phyloP scores from a whole-genome alignment of 169 alveolate genomes.

The Blepharisma undulans region DNA sequence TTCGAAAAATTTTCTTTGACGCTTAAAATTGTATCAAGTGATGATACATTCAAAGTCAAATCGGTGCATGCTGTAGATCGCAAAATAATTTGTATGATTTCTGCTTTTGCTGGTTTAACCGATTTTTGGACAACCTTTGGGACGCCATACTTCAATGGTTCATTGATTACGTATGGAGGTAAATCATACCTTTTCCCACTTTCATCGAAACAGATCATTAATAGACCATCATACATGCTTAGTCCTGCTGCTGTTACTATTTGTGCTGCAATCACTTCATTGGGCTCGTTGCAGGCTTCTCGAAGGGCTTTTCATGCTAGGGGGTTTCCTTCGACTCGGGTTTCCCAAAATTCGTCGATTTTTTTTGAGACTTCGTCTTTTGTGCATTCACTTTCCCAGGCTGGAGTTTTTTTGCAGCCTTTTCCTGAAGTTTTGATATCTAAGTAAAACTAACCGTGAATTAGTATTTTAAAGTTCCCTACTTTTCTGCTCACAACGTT shows the following conservation, averaged over 20 bases:
- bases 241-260: constrained; percentile 13
- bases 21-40: no score
- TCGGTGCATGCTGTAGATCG: no score
- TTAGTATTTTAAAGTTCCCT: neutral
- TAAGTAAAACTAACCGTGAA: constrained; percentile 1
- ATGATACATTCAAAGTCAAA: no score
- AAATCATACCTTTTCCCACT: constrained; percentile 25
- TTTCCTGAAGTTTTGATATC: constrained; percentile 15
- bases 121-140: neutral
- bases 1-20: no score
- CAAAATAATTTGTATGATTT: no score
- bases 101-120: no score
- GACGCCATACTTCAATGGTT: constrained; percentile 11
- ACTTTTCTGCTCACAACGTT: neutral
- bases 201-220: constrained; percentile 25
- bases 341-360: constrained; percentile 32
- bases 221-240: neutral
- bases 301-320: constrained; percentile 25
- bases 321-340: constrained; percentile 25
- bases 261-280: neutral
- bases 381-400: constrained; percentile 35
- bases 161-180: constrained; percentile 27
- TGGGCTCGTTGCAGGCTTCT: constrained; percentile 3
- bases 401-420: constrained; percentile 42
- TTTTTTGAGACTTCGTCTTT: constrained; percentile 15